Base-by-base conservation (phyloP, 2,329 filamentous ascomycete species). In the Beauveria sp. region DNA sequence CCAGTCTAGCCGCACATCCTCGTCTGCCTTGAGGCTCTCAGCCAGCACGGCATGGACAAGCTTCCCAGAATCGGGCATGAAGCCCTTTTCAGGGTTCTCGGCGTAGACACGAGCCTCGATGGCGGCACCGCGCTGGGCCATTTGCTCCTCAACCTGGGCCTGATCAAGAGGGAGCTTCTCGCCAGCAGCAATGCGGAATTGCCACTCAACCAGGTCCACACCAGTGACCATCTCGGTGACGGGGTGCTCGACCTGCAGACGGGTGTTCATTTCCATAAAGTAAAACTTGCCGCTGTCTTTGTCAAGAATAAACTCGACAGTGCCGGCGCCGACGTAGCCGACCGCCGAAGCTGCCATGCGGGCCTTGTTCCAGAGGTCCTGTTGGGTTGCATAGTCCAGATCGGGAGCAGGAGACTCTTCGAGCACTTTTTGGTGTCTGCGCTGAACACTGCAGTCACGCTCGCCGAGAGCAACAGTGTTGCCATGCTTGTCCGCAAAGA, bases 101-200 rank as follows among this genome's bases (percentile, higher is more conserved):
- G 95, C 95, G 72, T 99, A 99, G 67, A 99, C 96, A 62, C 95
- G 84, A 18, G 93, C 93, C 78, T 99, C 95, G 64, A 99, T 96
- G 12, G 93, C 95, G 69, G 93, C 90, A 2, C 95, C 95, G 51
- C 86, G 82, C 66, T 82, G 80, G 40, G 80, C 80, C 72, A 99
- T 98, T 65, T 86, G 81, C 47, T 74, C 85, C 52, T 93, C 90
- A 49, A 98, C 89, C 68, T 84, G 77, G 34, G 76, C 76, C 66
- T 86, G 83, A 1, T 78, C 80, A 64, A 86, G 70, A 3, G 83
- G 83, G 58, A 86, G 73, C 66, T 73, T 76, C 74, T 86, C 83
- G 38, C 83, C 81, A 8, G 80, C 81, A 2, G 81, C 83, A 42
- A 83, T 89, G 78, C 92, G 86, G 70, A 99, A 91, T 75, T 99